Evolutionary conservation across 1,284 basidiomycete species (phyloP), one percentile per base, ranked within the genome.

Genomic region (Salmacisia buchloeana): DNA sequence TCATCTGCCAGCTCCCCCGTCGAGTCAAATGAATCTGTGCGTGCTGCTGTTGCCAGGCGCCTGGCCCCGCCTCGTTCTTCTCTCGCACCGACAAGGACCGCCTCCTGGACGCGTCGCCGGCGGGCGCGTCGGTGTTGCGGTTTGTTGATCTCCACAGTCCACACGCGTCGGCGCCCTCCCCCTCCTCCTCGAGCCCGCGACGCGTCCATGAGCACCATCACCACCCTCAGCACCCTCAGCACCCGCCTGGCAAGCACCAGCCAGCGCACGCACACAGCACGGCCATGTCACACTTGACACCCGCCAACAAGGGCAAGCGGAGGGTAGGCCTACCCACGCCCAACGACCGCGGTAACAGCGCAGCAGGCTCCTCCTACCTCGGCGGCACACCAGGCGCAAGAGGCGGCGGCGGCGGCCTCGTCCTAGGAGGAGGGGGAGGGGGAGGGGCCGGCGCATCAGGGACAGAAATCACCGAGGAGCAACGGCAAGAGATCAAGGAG

Each of bases 401-500:
- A 23, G 46, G n/a, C 15, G 25, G 13, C 49, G 49, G 49, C 13
- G 27, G 25, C 29, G 29, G 29, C 4, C 27, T 54, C 27, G 23
- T 52, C 46, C 13, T n/a, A n/a, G 25, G n/a, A 23, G 46, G 46
- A n/a, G 49, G 49, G 29, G 46, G 46, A 21, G 49, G 49, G 4
- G 49, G 29, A 5, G 18, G 34, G 12, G 29, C 27, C 10, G 6
- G 49, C 49, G 21, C 15, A 6, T 27, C 49, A 54, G 10, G 18
- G 6, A 21, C 63, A n/a, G 72, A 76, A 15, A 86, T 97, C 45
- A 87, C 89, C 2, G 94, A 97, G 63, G 94, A 97, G 80, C 94
- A 97, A 80, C 90, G 92, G 74, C 89, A 92, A 77, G 94, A 99
- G 82, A 96, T 98, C 73, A 93, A 93, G 80, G 96, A 99, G 79